A percentile compares a stretch with the other conserved stretches of the same genome.
Evolutionary conservation across 2,329 filamentous ascomycete genomes (phyloP).

Genomic region (Penicillium brasilianum): DNA sequence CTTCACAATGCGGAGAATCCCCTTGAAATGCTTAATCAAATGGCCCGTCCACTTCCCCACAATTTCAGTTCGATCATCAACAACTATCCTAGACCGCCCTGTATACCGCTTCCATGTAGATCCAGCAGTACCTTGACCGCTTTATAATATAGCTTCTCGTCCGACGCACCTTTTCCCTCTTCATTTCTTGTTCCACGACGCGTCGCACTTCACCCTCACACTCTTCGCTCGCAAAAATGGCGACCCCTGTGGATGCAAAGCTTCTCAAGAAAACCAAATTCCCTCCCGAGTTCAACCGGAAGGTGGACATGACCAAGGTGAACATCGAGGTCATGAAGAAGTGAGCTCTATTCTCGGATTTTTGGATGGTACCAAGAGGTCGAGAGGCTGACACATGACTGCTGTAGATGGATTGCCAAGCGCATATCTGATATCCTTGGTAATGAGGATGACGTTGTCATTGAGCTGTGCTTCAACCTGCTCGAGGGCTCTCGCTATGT

Average conservation of each 20-base stretch:
- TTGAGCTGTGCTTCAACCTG: slow-evolving; percentile 75
- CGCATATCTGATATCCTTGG: slow-evolving; percentile 86
- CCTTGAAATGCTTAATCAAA: too few relatives aligned
- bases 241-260: slow-evolving; percentile 84
- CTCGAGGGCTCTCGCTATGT: slow-evolving; percentile 78
- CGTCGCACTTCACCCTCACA: slow-evolving; percentile 2
- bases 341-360: slow-evolving; percentile 56
- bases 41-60: neutral
- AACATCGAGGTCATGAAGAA: slow-evolving; percentile 98
- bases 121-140: neutral
- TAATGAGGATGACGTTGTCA: slow-evolving; percentile 95
- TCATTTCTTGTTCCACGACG: slow-evolving; percentile 1
- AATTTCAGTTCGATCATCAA: neutral
- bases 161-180: slow-evolving; percentile 4
- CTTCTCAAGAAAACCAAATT: slow-evolving; percentile 91
- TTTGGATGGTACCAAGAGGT: slow-evolving; percentile 8
- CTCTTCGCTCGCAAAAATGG: slow-evolving; percentile 60
- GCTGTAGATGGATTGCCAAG: slow-evolving; percentile 83
- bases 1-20: too few relatives aligned
- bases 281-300: slow-evolving; percentile 87
- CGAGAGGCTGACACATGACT: slow-evolving; percentile 14
- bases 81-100: neutral
- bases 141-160: slow-evolving; percentile 4
- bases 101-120: neutral
- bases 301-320: slow-evolving; percentile 97